Percentiles rank a stretch among this genome's conserved stretches.
Evolutionary conservation across 805 yeast genomes (phyloP).

Genomic region (Saturnispora hagleri): DNA sequence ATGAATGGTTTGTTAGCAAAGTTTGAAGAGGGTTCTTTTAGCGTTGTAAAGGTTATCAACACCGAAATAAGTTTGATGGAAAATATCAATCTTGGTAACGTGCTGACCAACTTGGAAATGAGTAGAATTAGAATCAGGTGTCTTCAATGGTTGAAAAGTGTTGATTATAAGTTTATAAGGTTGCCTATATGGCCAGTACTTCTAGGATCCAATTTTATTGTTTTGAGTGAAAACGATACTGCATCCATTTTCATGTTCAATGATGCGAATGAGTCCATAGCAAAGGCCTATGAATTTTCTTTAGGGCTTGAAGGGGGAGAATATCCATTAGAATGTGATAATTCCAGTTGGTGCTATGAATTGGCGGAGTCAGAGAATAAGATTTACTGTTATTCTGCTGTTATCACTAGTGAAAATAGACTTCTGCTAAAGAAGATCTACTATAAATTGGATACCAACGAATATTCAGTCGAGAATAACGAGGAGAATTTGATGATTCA

Average conservation of each 20-base stretch:
- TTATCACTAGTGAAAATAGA: constrained; percentile 11
- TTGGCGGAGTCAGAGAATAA: neutral
- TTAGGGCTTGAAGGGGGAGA: constrained; percentile 9
- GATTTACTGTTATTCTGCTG: constrained; percentile 3
- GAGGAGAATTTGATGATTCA: neutral
- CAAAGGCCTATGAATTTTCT: constrained; percentile 3
- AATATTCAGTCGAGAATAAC: neutral
- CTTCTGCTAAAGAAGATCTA: constrained; percentile 2
- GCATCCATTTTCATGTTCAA: constrained; percentile 9
- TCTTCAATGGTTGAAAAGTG: constrained; percentile 12
- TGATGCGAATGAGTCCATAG: neutral
- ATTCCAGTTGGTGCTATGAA: constrained; percentile 11
- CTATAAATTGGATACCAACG: neutral
- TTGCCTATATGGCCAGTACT: constrained; percentile 12
- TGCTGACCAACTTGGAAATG: constrained; percentile 6
- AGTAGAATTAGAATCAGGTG: constrained; percentile 10
- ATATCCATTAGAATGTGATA: constrained; percentile 7
- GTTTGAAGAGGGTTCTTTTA: constrained; percentile 8
- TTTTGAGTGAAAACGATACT: constrained; percentile 10
- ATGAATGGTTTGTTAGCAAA: constrained; percentile 12
- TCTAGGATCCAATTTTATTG: constrained; percentile 9
- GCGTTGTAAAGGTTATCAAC: constrained; percentile 6
- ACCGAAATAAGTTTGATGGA: constrained; percentile 4
- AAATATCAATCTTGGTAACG: neutral
- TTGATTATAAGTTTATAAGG: constrained; percentile 2